Evolutionary conservation across 1,284 basidiomycete species (phyloP).

Genomic region (Cryptococcus depauperatus): DNA sequence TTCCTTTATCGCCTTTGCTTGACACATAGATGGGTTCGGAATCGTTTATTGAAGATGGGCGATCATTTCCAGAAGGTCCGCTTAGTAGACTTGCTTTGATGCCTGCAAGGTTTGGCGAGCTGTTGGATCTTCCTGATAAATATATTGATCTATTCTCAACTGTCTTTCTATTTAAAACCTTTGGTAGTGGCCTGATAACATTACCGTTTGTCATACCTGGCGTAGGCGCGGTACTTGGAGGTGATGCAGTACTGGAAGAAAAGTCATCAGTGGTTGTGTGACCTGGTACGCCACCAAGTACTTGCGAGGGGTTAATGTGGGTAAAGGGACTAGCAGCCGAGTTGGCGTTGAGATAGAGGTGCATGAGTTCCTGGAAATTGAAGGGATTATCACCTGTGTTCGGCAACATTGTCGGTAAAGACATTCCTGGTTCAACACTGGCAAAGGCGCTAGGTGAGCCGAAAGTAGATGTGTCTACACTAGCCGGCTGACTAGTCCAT

Average conservation of each 20-base stretch:
- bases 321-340: conserved; percentile 53
- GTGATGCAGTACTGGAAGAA: conserved; percentile 20
- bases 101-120: conserved; percentile 40
- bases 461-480: conserved; percentile 20
- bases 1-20: conserved; percentile 3
- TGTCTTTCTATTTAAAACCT: conserved; percentile 27
- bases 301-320: conserved; percentile 79
- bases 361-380: conserved; percentile 46
- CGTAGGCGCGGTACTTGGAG: conserved; percentile 15
- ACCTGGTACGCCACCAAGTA: conserved; percentile 49
- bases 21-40: background rate
- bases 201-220: conserved; percentile 6
- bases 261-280: conserved; percentile 7
- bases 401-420: conserved; percentile 9
- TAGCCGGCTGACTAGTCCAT: conserved; percentile 22
- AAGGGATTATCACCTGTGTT: conserved; percentile 29
- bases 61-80: conserved; percentile 4
- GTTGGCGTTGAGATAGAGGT: conserved; percentile 43
- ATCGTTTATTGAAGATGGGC: conserved; percentile 11
- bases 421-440: conserved; percentile 9
- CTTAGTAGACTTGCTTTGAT: conserved; percentile 16
- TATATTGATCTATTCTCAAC: conserved; percentile 16
- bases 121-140: conserved; percentile 35
- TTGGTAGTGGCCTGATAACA: conserved; percentile 26
- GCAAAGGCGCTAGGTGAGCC: conserved; percentile 21